These are phyloP conservation scores for Fusarium sp. DNA, from an alignment of 2,329 filamentous ascomycete species.

Conservation along the genomic window DNA sequence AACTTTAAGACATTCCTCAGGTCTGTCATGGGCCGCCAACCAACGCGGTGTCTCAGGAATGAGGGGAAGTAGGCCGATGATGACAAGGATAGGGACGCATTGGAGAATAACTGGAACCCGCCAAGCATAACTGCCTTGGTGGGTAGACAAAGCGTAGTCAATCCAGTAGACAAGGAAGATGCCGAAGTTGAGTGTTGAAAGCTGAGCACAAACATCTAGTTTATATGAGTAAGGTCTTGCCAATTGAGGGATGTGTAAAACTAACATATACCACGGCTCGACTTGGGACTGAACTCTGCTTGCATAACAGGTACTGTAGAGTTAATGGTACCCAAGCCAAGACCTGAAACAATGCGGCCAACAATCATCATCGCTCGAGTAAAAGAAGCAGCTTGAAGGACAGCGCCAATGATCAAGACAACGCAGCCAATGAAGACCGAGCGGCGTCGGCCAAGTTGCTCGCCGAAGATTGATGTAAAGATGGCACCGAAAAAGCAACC, in stretches of 20 bases:
- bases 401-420: conserved; percentile 61
- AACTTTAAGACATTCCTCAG: conserved; percentile 55
- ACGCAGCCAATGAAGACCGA: conserved; percentile 58
- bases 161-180: conserved; percentile 62
- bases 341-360: conserved; percentile 61
- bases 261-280: conserved; percentile 53
- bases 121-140: conserved; percentile 54
- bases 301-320: conserved; percentile 60
- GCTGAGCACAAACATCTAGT: conserved; percentile 60
- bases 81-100: too few species aligned
- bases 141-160: conserved; percentile 57
- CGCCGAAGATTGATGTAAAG: conserved; percentile 56
- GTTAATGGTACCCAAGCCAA: conserved; percentile 62
- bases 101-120: conserved; percentile 49
- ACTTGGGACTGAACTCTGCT: conserved; percentile 58
- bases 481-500: conserved; percentile 50
- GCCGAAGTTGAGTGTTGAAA: conserved; percentile 62
- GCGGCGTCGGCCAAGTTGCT: conserved; percentile 58
- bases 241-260: background rate
- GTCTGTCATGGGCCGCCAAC: conserved; percentile 56
- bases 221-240: background rate
- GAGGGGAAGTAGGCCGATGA: conserved; percentile 18
- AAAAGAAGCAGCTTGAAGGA: conserved; percentile 60
- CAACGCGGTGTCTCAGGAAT: conserved; percentile 61
- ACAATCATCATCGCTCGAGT: conserved; percentile 60